These are phyloP conservation scores for Populus davidiana DNA, from an alignment of 345 rosid species.

Conservation along the genomic window DNA sequence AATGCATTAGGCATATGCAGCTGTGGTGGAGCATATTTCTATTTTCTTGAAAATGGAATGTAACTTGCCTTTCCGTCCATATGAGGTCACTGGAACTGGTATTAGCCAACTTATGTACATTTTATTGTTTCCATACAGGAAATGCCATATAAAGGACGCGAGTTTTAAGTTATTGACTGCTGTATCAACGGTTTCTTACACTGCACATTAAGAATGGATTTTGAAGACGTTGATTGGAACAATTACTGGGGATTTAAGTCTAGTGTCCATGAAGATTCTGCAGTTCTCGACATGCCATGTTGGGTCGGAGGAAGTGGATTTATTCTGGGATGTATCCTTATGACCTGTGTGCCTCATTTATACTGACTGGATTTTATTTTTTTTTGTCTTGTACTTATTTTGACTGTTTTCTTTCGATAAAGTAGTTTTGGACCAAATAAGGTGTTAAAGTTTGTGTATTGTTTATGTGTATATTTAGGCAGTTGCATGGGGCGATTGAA, in stretches of 20 bases:
- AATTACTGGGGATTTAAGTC: slow-evolving; percentile 13
- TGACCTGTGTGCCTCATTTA: slow-evolving; percentile 21
- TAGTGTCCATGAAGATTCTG: not conserved
- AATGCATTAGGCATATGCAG: not conserved
- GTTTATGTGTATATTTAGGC: not conserved
- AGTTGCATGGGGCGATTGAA: not conserved
- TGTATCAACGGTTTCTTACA: slow-evolving; percentile 20
- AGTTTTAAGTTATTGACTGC: slow-evolving; percentile 30
- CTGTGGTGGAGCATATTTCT: not conserved
- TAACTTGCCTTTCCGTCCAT: not conserved
- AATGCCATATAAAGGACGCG: slow-evolving; percentile 67
- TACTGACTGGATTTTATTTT: not conserved
- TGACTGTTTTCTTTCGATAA: not conserved
- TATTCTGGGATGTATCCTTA: slow-evolving; percentile 19
- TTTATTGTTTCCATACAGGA: slow-evolving; percentile 39
- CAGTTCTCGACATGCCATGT: not conserved
- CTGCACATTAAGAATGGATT: slow-evolving; percentile 20
- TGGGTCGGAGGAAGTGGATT: slow-evolving; percentile 2
- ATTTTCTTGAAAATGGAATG: not conserved
- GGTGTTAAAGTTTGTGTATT: not conserved
- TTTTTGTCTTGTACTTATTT: not conserved
- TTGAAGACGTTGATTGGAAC: slow-evolving; percentile 12
- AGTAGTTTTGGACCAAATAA: not conserved
- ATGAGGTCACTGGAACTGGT: not conserved
- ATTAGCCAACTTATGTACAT: not conserved